Evolutionary conservation across 2,329 filamentous ascomycete genomes (phyloP), one percentile per base, ranked within the genome.

Genomic region (Cercospora berteroae): DNA sequence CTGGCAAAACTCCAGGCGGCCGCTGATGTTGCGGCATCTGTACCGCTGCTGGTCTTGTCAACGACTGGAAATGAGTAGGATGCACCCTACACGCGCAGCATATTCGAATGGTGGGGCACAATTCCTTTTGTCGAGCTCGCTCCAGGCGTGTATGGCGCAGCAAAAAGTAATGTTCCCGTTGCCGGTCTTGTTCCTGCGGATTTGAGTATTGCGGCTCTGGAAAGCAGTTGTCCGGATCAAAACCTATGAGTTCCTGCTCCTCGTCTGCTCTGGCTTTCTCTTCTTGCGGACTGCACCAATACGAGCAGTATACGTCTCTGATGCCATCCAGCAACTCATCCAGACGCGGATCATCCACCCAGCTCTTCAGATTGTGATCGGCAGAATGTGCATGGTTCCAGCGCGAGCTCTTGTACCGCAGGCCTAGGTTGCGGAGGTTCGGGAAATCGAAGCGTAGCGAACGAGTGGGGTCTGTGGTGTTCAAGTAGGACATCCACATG

Each of bases 401-500:
- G 44, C 73, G 72, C 23, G 71, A 76, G 61, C 75, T 77, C 56
- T 74, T 69, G 52, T 73, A 79, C 13, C 77, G 68, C 3, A 79
- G 70, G 5, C 69, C 68, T 12, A 80, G 67, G 23, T 74, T 70
- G 25, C 70, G 70, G 18, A 80, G 67, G 7, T 64, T 68, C 1
- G 77, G 78, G 55, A 76, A 77, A 65, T 80, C 78, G 62, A 71
- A 68, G 50, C 72, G 72, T 16, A 80, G 70, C 60, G 76, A 77
- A 39, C 78, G 68, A 5, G 67, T 61, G 8, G 63, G 56, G 36
- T 77, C 74, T 5, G 72, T 72, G 27, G 72, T 74, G 7, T 75
- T 78, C 25, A 80, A 69, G 65, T 79, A 80, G 3, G 73, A 72
- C 69, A 78, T 79, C 78, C 78, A 80, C 5, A 78, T 69, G n/a